A percentile compares a stretch with the other conserved stretches of the same genome.
Evolutionary conservation across 441 rosid species (phyloP).

Genomic region (Metrosideros polymorpha): DNA sequence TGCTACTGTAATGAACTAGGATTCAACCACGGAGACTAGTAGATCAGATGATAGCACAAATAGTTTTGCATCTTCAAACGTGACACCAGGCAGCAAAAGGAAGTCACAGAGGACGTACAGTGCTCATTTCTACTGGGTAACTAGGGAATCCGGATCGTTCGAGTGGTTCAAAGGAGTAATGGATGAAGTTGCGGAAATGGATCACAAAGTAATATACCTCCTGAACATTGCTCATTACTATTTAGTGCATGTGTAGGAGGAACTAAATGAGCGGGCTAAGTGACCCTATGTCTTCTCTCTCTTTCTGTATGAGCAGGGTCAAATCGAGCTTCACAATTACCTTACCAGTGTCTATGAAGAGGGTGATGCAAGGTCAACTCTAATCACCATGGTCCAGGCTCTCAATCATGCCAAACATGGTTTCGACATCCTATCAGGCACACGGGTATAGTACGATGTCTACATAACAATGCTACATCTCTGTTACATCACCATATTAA

Average conservation of each 20-base stretch:
- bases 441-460: conserved; percentile 47
- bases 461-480: not conserved
- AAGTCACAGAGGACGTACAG: conserved; percentile 38
- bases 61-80: conserved; percentile 57
- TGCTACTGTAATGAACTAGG: conserved; percentile 17
- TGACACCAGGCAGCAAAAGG: conserved; percentile 44
- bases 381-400: conserved; percentile 97
- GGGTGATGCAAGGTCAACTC: conserved; percentile 94
- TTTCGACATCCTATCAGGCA: conserved; percentile 92
- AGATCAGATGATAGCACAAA: conserved; percentile 62
- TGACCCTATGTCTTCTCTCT: not conserved
- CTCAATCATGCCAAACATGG: conserved; percentile 95
- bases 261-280: not conserved
- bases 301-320: conserved; percentile 46
- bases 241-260: not conserved
- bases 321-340: conserved; percentile 91
- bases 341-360: conserved; percentile 97
- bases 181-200: conserved; percentile 92
- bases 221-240: not conserved
- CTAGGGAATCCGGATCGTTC: conserved; percentile 84
- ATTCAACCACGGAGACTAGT: conserved; percentile 50
- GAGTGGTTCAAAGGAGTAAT: conserved; percentile 98
- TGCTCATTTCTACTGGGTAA: conserved; percentile 96
- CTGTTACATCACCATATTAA: not conserved
- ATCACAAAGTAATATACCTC: conserved; percentile 50